phyloP scores from a whole-genome alignment of 306 rosid species.

The Myrica gale region DNA sequence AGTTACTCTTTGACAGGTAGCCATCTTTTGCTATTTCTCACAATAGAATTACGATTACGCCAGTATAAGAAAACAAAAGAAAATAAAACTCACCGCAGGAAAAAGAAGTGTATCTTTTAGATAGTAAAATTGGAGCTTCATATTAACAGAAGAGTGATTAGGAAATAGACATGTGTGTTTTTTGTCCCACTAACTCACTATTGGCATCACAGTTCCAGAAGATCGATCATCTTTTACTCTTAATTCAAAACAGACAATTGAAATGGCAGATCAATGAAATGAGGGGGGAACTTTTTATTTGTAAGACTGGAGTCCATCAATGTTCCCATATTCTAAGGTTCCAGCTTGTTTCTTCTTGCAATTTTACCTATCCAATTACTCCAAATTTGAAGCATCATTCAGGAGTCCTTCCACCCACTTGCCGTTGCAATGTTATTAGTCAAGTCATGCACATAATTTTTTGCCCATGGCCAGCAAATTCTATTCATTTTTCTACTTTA shows the following conservation, averaged over 20 bases:
- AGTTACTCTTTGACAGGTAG: background rate
- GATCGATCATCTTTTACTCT: background rate
- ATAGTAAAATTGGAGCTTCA: background rate
- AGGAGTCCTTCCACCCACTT: background rate
- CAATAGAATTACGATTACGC: background rate
- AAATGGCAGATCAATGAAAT: background rate
- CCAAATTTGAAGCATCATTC: background rate
- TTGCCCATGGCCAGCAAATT: too few species aligned
- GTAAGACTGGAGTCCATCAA: background rate
- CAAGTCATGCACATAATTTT: too few species aligned
- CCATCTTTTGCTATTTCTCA: background rate
- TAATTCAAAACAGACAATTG: background rate
- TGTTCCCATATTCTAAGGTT: background rate
- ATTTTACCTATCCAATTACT: background rate
- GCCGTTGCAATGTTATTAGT: too few species aligned
- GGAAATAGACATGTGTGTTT: background rate
- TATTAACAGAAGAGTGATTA: background rate
- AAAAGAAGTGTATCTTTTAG: background rate
- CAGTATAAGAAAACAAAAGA: background rate
- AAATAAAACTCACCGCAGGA: background rate
- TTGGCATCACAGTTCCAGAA: too few species aligned
- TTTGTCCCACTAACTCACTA: too few species aligned
- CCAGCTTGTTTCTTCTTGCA: background rate
- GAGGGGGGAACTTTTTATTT: background rate
- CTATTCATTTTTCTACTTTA: too few species aligned